Evolutionary conservation across 441 rosid species (phyloP).

Genomic region (Arabidopsis hybrid): DNA sequence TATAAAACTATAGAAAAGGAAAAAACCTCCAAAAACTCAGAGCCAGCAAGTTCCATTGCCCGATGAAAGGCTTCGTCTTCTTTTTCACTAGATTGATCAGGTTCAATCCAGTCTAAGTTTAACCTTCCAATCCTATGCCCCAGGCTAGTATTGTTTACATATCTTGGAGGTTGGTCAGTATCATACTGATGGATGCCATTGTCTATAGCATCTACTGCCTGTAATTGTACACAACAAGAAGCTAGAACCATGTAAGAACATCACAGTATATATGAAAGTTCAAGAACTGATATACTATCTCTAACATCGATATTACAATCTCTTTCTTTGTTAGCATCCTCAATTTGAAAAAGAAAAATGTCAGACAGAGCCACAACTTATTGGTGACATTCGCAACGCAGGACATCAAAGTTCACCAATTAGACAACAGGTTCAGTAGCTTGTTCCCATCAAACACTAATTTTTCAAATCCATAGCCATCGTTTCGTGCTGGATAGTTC

Average conservation of each 20-base stretch:
- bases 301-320: not conserved
- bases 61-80: slow-evolving; percentile 59
- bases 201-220: slow-evolving; percentile 66
- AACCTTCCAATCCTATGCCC: slow-evolving; percentile 53
- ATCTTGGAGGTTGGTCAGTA: slow-evolving; percentile 54
- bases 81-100: slow-evolving; percentile 53
- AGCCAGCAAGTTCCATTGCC: slow-evolving; percentile 57
- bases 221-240: slow-evolving; percentile 2
- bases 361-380: not conserved
- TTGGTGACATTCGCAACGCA: not conserved
- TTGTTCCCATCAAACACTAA: not conserved
- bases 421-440: slow-evolving; percentile 1
- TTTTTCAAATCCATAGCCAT: slow-evolving; percentile 10
- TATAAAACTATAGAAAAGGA: not conserved
- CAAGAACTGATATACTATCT: slow-evolving; percentile 16
- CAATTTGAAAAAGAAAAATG: not conserved
- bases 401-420: too few relatives aligned
- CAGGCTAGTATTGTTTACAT: slow-evolving; percentile 52
- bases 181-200: slow-evolving; percentile 57
- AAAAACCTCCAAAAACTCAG: slow-evolving; percentile 57
- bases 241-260: not conserved
- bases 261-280: not conserved
- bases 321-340: not conserved
- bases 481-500: not conserved
- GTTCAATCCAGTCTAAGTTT: slow-evolving; percentile 62